phyloP scores from a whole-genome alignment of 805 yeast species.

The Suhomyces sp. region DNA sequence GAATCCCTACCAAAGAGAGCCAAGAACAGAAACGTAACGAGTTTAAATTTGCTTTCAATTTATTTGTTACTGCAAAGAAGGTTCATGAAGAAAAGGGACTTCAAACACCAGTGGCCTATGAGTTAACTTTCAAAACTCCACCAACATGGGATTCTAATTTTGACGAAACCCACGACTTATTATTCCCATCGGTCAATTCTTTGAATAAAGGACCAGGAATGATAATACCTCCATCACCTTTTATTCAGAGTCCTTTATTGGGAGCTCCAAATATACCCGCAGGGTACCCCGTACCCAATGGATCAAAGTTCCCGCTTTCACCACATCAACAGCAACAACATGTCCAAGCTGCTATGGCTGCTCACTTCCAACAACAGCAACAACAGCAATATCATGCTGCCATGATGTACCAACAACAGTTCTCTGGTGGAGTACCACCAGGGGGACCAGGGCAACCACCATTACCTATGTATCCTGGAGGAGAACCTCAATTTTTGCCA shows the following conservation, averaged over 20 bases:
- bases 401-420: slow-evolving; percentile 40
- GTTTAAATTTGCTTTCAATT: slow-evolving; percentile 48
- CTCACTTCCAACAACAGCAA: slow-evolving; percentile 24
- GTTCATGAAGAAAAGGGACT: slow-evolving; percentile 33
- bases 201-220: slow-evolving; percentile 12
- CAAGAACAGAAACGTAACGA: slow-evolving; percentile 35
- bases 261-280: slow-evolving; percentile 19
- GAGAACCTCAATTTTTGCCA: slow-evolving; percentile 31
- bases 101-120: slow-evolving; percentile 38
- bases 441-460: slow-evolving; percentile 38
- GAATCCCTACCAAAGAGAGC: slow-evolving; percentile 37
- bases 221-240: slow-evolving; percentile 22
- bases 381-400: slow-evolving; percentile 38
- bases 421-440: slow-evolving; percentile 30
- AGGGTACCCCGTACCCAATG: slow-evolving; percentile 17
- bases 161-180: slow-evolving; percentile 53
- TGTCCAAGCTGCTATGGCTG: slow-evolving; percentile 30
- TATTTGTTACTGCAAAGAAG: slow-evolving; percentile 48
- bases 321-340: slow-evolving; percentile 29
- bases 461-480: slow-evolving; percentile 33
- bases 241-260: slow-evolving; percentile 33
- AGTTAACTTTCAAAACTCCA: slow-evolving; percentile 66
- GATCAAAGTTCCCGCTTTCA: slow-evolving; percentile 25
- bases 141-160: slow-evolving; percentile 73
- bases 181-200: slow-evolving; percentile 43